A percentile compares a stretch with the other conserved stretches of the same genome.
Evolutionary conservation across 1,284 basidiomycete species (phyloP).

Genomic region (Moesziomyces globuligerus): DNA sequence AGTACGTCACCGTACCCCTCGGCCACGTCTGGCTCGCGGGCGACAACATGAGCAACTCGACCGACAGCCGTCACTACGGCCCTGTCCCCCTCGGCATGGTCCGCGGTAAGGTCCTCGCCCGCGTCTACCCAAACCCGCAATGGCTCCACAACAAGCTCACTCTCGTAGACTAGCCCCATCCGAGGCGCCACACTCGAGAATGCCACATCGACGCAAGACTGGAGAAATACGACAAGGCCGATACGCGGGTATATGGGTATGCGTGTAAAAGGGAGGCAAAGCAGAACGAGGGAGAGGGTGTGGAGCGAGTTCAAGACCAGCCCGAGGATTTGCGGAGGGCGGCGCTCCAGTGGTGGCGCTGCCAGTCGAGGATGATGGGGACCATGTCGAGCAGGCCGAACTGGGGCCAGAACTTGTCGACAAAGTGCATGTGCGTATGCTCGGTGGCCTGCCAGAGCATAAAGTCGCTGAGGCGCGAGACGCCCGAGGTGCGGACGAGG

Average conservation of each 20-base stretch:
- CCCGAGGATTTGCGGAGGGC: constrained; percentile 22
- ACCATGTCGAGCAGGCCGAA: constrained; percentile 88
- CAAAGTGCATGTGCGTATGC: constrained; percentile 89
- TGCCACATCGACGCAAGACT: no score
- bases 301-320: constrained; percentile 7
- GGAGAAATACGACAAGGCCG: background rate
- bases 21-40: constrained; percentile 83
- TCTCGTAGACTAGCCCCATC: constrained; percentile 14
- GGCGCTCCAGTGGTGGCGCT: constrained; percentile 69
- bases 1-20: constrained; percentile 38
- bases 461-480: constrained; percentile 88
- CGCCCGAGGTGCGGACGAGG: constrained; percentile 89
- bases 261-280: background rate
- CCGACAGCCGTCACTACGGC: constrained; percentile 89
- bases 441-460: constrained; percentile 89
- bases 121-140: constrained; percentile 63
- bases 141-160: constrained; percentile 32
- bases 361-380: constrained; percentile 85
- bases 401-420: constrained; percentile 91
- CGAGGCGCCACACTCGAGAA: no score
- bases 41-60: constrained; percentile 84
- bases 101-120: constrained; percentile 79
- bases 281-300: background rate
- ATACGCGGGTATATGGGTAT: background rate
- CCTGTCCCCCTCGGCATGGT: constrained; percentile 87